Percentiles rank a stretch among this genome's conserved stretches.
Evolutionary conservation across 2,329 filamentous ascomycete genomes (phyloP).

Genomic region (Cercospora sojina): DNA sequence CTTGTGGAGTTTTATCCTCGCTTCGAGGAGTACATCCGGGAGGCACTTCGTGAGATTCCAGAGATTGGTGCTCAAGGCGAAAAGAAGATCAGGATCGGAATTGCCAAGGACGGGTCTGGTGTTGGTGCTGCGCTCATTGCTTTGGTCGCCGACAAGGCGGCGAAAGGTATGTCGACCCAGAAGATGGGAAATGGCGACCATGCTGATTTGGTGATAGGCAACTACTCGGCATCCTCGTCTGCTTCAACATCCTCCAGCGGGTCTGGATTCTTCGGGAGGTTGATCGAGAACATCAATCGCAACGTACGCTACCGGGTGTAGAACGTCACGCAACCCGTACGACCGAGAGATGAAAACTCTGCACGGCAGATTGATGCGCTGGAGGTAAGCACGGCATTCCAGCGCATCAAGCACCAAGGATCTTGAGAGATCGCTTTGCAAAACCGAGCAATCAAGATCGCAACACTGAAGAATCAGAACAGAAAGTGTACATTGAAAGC

Average conservation of each 20-base stretch:
- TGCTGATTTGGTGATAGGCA: not conserved
- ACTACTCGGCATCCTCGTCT: conserved; percentile 10
- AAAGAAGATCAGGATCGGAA: conserved; percentile 85
- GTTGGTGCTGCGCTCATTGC: conserved; percentile 96
- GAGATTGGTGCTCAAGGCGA: conserved; percentile 77
- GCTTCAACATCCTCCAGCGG: conserved; percentile 8
- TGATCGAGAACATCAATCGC: conserved; percentile 26
- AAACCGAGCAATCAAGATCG: not conserved
- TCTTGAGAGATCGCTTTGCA: not conserved
- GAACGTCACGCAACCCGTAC: conserved; percentile 3
- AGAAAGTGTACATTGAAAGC: not conserved
- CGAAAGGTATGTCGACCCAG: conserved; percentile 29
- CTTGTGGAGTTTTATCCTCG: conserved; percentile 94
- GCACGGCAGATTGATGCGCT: not conserved
- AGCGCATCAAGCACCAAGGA: not conserved
- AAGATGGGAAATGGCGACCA: not conserved
- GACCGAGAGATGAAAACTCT: not conserved
- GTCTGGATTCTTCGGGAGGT: conserved; percentile 20
- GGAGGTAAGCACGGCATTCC: not conserved
- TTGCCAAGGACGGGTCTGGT: conserved; percentile 93
- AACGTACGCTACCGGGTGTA: conserved; percentile 26
- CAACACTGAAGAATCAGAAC: not conserved
- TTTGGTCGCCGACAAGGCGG: conserved; percentile 70
- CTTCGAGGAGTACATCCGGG: conserved; percentile 84
- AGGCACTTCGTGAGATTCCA: conserved; percentile 73